These are phyloP conservation scores for Lactarius vividus DNA, from an alignment of 768 basidiomycete species.

Conservation along the genomic window DNA sequence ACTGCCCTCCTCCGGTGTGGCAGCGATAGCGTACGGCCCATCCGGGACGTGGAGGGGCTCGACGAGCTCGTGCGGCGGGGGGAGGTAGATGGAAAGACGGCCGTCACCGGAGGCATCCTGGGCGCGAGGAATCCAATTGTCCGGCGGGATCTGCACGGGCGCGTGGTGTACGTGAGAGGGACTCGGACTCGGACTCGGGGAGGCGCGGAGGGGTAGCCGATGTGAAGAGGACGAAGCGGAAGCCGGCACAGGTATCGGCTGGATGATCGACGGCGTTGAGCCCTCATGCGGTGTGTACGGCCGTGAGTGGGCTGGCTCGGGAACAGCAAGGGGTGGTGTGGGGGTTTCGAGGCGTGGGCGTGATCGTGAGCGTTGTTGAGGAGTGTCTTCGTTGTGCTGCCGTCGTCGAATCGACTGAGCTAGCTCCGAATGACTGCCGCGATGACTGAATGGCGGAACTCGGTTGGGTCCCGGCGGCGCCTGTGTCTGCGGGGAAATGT, in stretches of 20 bases:
- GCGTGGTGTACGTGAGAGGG: slow-evolving; percentile 12
- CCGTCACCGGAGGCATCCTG: slow-evolving; percentile 24
- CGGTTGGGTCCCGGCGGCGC: slow-evolving; percentile 17
- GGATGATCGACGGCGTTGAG: slow-evolving; percentile 26
- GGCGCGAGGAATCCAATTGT: slow-evolving; percentile 27
- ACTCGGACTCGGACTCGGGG: slow-evolving; percentile 11
- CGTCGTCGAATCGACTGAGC: background rate
- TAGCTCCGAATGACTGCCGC: slow-evolving; percentile 15
- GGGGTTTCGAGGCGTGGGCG: slow-evolving; percentile 13
- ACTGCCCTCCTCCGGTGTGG: slow-evolving; percentile 25
- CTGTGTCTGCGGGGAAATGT: slow-evolving; percentile 15
- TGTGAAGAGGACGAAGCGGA: slow-evolving; percentile 9
- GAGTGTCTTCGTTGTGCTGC: background rate
- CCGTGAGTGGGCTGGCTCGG: slow-evolving; percentile 19
- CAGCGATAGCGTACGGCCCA: slow-evolving; percentile 14
- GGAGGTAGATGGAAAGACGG: slow-evolving; percentile 23
- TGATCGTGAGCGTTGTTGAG: slow-evolving; percentile 19
- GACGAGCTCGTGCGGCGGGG: slow-evolving; percentile 26
- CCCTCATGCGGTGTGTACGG: slow-evolving; percentile 25
- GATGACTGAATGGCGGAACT: slow-evolving; percentile 17
- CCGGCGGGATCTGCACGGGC: slow-evolving; percentile 23
- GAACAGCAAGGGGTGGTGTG: background rate
- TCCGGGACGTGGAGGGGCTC: slow-evolving; percentile 12
- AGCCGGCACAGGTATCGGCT: slow-evolving; percentile 22
- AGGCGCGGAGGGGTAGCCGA: background rate